Conservation (phyloP, 441 rosid genomes). For the Viola pubescens region DNA sequence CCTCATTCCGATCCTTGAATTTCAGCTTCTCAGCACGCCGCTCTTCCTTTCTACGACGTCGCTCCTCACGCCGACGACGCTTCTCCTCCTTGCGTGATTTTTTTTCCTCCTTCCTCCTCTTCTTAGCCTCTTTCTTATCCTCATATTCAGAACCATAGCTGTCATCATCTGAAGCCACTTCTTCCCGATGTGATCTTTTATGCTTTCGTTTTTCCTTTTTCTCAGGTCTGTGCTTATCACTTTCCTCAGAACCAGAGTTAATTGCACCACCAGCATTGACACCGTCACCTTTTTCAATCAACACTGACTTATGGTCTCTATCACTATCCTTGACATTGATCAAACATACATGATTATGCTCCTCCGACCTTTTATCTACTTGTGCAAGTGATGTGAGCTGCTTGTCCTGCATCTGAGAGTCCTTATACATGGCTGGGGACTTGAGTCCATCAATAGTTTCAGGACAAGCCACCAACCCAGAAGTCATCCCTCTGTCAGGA, state of each 20-base stretch:
- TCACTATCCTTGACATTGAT: slow-evolving; percentile 28
- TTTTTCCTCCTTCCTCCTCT: slow-evolving; percentile 85
- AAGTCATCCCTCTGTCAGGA: slow-evolving; percentile 46
- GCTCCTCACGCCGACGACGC: slow-evolving; percentile 68
- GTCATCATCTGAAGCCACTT: slow-evolving; percentile 50
- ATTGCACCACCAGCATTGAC: slow-evolving; percentile 32
- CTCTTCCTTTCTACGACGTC: slow-evolving; percentile 68
- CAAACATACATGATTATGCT: slow-evolving; percentile 25
- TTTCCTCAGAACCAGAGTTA: slow-evolving; percentile 48
- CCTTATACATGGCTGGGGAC: slow-evolving; percentile 34
- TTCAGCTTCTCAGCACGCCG: slow-evolving; percentile 65
- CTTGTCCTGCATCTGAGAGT: background rate
- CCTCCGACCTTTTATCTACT: slow-evolving; percentile 35
- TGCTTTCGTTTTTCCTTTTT: slow-evolving; percentile 54
- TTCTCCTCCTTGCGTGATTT: slow-evolving; percentile 77
- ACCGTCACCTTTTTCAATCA: slow-evolving; percentile 34
- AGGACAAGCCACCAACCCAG: slow-evolving; percentile 26
- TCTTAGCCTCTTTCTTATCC: slow-evolving; percentile 77
- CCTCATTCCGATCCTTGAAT: slow-evolving; percentile 36
- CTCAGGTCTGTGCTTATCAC: slow-evolving; percentile 31
- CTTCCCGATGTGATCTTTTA: slow-evolving; percentile 52
- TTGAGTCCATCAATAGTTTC: slow-evolving; percentile 33
- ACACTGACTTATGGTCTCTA: slow-evolving; percentile 17
- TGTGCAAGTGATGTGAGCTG: too few species aligned
- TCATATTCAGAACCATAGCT: slow-evolving; percentile 60